Percentiles rank a stretch among this genome's conserved stretches.
These are phyloP conservation scores for Nelumbo lutea DNA, from an alignment of 164 flowering plant species.

Conservation along the genomic window DNA sequence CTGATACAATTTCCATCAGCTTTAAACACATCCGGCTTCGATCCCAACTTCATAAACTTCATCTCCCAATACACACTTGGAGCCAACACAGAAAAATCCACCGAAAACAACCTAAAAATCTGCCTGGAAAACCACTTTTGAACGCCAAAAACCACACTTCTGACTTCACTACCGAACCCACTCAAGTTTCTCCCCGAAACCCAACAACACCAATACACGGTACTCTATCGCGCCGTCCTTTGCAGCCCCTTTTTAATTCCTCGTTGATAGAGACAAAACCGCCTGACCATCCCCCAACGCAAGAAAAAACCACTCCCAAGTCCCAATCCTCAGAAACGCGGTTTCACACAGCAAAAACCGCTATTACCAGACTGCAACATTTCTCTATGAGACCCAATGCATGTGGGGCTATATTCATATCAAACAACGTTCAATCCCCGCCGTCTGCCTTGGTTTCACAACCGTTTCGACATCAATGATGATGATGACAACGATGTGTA, in stretches of 20 bases:
- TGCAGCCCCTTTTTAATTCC: conserved; percentile 4
- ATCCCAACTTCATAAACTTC: no score
- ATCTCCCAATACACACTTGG: background rate
- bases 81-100: background rate
- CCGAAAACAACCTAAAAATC: no score
- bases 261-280: background rate
- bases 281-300: background rate
- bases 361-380: conserved; percentile 3
- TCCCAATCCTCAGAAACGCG: background rate
- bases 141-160: background rate
- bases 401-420: no score
- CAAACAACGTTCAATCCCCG: background rate
- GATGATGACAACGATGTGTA: background rate
- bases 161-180: background rate
- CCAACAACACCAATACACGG: no score
- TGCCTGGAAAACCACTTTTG: conserved; percentile 7
- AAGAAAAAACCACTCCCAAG: background rate
- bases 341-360: background rate
- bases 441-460: conserved; percentile 16
- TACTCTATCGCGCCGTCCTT: background rate
- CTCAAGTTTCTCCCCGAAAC: background rate
- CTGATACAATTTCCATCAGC: conserved; percentile 48
- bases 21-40: conserved; percentile 48
- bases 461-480: conserved; percentile 11
- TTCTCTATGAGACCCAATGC: background rate